Evolutionary conservation across 805 yeast species (phyloP).

Genomic region (Candida peoriensis): DNA sequence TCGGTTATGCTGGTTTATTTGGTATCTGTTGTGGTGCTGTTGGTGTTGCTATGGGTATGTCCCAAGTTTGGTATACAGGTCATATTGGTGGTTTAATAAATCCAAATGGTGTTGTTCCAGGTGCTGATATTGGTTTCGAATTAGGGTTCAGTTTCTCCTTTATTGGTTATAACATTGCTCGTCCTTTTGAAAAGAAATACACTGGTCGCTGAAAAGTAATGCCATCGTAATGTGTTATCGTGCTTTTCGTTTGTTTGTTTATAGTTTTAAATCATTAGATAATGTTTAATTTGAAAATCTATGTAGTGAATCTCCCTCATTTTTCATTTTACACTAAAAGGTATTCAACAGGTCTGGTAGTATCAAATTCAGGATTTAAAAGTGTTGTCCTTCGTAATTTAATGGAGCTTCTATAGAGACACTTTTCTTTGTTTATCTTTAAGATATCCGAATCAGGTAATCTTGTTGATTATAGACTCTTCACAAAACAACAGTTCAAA

Average conservation of each 20-base stretch:
- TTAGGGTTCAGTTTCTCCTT: conserved; percentile 65
- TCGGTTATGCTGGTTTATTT: conserved; percentile 70
- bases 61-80: conserved; percentile 79
- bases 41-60: conserved; percentile 85
- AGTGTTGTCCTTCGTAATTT: too few species aligned
- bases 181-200: conserved; percentile 69
- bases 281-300: too few species aligned
- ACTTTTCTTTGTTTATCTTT: too few species aligned
- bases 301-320: too few species aligned
- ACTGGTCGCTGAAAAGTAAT: conserved; percentile 34
- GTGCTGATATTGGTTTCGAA: conserved; percentile 88
- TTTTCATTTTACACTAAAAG: too few species aligned
- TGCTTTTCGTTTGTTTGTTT: neutral
- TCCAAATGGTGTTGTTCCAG: conserved; percentile 29
- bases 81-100: conserved; percentile 60
- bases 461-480: too few species aligned
- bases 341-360: too few species aligned
- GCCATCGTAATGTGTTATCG: neutral
- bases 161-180: conserved; percentile 49
- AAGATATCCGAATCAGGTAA: too few species aligned
- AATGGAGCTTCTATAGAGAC: too few species aligned
- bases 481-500: too few species aligned
- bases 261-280: neutral
- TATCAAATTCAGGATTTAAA: too few species aligned
- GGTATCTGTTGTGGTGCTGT: conserved; percentile 81